Conservation (phyloP, 139 green algal genomes). For the Yamagishiella unicocca region DNA sequence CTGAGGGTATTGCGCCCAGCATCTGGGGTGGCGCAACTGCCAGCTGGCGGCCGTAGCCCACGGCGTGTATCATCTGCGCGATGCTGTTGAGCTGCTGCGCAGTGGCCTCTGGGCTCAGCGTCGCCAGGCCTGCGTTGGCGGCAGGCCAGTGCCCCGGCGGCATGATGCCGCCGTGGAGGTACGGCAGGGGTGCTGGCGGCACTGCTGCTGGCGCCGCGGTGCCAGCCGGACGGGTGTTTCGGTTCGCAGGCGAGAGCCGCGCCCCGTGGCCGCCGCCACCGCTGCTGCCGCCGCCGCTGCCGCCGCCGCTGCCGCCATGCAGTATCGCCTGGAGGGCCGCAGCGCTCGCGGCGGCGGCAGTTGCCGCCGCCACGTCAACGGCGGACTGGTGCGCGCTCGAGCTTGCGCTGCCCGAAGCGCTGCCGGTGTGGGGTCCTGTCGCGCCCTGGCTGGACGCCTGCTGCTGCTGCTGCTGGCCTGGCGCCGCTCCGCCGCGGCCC, state of each 20-base stretch:
- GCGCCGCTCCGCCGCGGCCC: not conserved
- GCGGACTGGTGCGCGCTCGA: not conserved
- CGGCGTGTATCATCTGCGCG: conserved; percentile 1
- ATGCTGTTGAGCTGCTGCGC: not conserved
- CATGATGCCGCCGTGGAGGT: not conserved
- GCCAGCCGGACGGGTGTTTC: too few relatives aligned
- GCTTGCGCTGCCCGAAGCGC: not conserved
- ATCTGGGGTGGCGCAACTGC: not conserved
- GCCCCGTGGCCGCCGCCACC: not conserved
- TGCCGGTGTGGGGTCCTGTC: not conserved
- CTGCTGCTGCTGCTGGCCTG: not conserved
- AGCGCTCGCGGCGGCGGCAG: not conserved
- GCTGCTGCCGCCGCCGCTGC: not conserved
- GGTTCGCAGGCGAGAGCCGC: not conserved
- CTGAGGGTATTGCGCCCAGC: not conserved
- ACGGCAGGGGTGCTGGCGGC: not conserved
- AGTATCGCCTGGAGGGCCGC: not conserved
- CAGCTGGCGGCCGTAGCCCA: not conserved
- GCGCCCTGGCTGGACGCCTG: not conserved
- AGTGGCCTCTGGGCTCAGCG: not conserved
- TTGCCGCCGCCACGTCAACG: not conserved
- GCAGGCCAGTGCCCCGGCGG: not conserved
- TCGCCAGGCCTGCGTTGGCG: not conserved
- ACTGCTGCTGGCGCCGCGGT: not conserved
- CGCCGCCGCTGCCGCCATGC: not conserved